Base-by-base conservation (phyloP, 176 grass and related monocot genomes). In the Oryza australiensis region DNA sequence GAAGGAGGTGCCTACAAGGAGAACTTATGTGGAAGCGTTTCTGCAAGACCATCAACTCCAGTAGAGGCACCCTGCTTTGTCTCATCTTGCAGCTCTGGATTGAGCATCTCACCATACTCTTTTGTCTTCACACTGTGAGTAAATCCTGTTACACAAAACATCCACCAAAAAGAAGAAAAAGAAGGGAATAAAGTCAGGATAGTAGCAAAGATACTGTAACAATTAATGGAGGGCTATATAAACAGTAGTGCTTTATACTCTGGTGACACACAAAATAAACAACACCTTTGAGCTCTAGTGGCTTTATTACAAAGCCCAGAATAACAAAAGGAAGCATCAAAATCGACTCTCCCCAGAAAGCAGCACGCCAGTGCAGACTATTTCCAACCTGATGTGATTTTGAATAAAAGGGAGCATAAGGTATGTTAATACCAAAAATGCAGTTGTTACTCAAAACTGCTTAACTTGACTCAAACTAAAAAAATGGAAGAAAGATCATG, bases 291-390 rank as follows among this genome's bases (percentile, higher is more conserved):
- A 99, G 87, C 6, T 95, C n/a, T 59, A 99, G 74, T 74, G 96
- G 96, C 72, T 94, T 99, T 85, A 99, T 92, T 24, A 91, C 65
- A 81, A 99, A 99, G 33, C 96, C 96, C 63, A 95, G 82, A 88
- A 99, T 88, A 88, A 94, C 96, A 95, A 99, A 99, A 67, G 96
- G 96, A 76, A 99, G 83, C 96, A 99, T 99, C 87, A 99, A 90
- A 88, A 99, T 82, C 12, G 96, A 92, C 77, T 99, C 96, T 75
- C 91, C 93, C 89, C 90, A 99, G 77, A 99, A 99, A 88, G 96
- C 96, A 86, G 87, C 96, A 77, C 96, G 88, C 96, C 96, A 99
- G 62, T 91, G 74, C 85, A 99, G 87, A 78, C 60, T 33, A 43
- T 20, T 66, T 28, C 96, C 96, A 48, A 95, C 89, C 96, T 95